phyloP scores from a whole-genome alignment of 2,329 filamentous ascomycete genomes.

The Zasmidium cellare region DNA sequence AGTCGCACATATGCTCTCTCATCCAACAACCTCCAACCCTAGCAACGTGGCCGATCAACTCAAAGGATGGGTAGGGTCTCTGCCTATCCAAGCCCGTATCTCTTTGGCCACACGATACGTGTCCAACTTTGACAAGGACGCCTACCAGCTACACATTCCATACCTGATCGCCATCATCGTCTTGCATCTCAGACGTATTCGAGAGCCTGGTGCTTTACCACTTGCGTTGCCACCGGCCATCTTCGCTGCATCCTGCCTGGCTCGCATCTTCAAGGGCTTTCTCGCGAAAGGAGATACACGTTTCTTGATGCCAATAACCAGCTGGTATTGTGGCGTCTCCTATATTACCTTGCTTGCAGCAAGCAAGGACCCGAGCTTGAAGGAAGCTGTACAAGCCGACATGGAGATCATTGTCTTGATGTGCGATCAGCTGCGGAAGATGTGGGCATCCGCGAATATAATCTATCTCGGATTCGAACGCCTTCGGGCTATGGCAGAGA shows the following conservation, averaged over 20 bases:
- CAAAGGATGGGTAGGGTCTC: conserved; percentile 2
- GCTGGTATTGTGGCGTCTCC: conserved; percentile 8
- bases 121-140: conserved; percentile 5
- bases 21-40: not conserved
- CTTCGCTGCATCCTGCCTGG: conserved; percentile 9
- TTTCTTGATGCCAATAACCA: conserved; percentile 6
- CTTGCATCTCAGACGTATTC: conserved; percentile 4
- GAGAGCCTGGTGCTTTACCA: not conserved
- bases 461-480: conserved; percentile 8
- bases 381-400: conserved; percentile 1
- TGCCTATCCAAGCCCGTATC: not conserved
- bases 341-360: conserved; percentile 4
- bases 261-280: conserved; percentile 7
- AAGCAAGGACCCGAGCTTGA: conserved; percentile 2
- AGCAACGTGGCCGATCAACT: conserved; percentile 3
- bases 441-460: conserved; percentile 6
- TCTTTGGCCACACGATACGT: not conserved
- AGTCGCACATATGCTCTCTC: conserved; percentile 2
- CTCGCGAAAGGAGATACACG: conserved; percentile 6
- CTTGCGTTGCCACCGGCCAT: conserved; percentile 8
- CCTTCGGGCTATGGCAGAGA: not conserved
- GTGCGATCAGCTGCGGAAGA: conserved; percentile 5
- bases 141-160: conserved; percentile 5
- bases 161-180: conserved; percentile 6
- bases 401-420: conserved; percentile 5